Evolutionary conservation across 495 filamentous ascomycete genomes (phyloP).

Genomic region (Aspergillus indologenus): DNA sequence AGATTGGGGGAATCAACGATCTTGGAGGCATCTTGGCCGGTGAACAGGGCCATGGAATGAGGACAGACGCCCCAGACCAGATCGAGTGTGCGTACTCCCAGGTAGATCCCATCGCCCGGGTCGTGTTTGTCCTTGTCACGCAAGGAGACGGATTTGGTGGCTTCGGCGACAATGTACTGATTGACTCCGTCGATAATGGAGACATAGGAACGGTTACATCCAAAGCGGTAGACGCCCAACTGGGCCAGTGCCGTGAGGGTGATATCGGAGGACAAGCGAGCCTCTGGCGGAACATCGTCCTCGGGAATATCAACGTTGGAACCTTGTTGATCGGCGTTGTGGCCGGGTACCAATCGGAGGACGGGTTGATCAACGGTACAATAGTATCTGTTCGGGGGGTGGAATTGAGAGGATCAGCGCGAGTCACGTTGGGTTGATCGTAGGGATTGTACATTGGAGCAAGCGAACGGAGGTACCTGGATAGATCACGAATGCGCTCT

Average conservation of each 20-base stretch:
- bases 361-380: conserved; percentile 23
- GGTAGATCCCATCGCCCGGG: conserved; percentile 40
- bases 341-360: not conserved
- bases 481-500: conserved; percentile 16
- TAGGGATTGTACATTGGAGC: not conserved
- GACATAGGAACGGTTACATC: conserved; percentile 52
- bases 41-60: conserved; percentile 39
- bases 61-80: conserved; percentile 47
- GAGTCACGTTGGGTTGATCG: not conserved
- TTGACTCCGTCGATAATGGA: conserved; percentile 57
- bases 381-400: conserved; percentile 29
- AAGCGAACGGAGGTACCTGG: not conserved
- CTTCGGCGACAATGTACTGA: conserved; percentile 63
- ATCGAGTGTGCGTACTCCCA: conserved; percentile 44
- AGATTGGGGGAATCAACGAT: conserved; percentile 23
- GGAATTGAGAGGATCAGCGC: conserved; percentile 3
- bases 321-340: not conserved
- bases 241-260: conserved; percentile 63
- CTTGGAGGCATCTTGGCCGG: conserved; percentile 21
- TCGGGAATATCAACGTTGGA: conserved; percentile 9
- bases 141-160: conserved; percentile 52
- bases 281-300: conserved; percentile 16
- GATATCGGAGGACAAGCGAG: conserved; percentile 48
- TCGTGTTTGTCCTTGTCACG: conserved; percentile 30
- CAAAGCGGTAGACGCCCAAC: conserved; percentile 53